Percentiles rank a stretch among this genome's conserved stretches.
phyloP scores from a whole-genome alignment of 1,284 basidiomycete species.

The Ceratobasidium sp. region DNA sequence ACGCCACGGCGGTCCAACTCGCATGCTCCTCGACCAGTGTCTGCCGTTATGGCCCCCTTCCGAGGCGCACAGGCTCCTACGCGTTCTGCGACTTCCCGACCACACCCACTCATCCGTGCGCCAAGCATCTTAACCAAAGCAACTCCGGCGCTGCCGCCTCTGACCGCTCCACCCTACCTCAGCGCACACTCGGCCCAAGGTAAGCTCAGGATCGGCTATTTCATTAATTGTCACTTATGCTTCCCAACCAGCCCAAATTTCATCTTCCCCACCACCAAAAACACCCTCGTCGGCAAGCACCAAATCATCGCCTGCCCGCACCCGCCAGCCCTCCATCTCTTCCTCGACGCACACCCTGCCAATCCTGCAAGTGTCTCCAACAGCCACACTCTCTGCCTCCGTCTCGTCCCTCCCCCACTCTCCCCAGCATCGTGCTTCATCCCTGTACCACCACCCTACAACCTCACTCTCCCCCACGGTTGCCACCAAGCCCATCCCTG shows the following conservation, averaged over 20 bases:
- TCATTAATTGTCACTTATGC: background rate
- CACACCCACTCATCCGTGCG: conserved; percentile 38
- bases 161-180: conserved; percentile 37
- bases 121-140: conserved; percentile 31
- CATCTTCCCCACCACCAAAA: conserved; percentile 30
- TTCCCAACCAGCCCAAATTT: conserved; percentile 23
- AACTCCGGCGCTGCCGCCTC: conserved; percentile 24
- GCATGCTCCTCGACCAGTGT: conserved; percentile 13
- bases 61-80: background rate
- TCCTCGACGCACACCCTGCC: conserved; percentile 37
- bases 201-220: background rate
- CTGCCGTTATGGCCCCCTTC: conserved; percentile 15
- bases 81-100: background rate
- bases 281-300: conserved; percentile 22
- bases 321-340: conserved; percentile 29
- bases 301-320: conserved; percentile 33
- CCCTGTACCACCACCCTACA: conserved; percentile 27
- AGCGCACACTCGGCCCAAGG: conserved; percentile 40
- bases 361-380: conserved; percentile 38
- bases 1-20: background rate
- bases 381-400: conserved; percentile 24
- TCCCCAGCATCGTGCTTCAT: conserved; percentile 22
- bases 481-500: conserved; percentile 12
- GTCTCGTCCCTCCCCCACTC: conserved; percentile 42
- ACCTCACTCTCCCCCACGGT: conserved; percentile 14